A percentile compares a stretch with the other conserved stretches of the same genome.
phyloP scores from a whole-genome alignment of 768 basidiomycete genomes.

The Mycena olivaceomarginata region DNA sequence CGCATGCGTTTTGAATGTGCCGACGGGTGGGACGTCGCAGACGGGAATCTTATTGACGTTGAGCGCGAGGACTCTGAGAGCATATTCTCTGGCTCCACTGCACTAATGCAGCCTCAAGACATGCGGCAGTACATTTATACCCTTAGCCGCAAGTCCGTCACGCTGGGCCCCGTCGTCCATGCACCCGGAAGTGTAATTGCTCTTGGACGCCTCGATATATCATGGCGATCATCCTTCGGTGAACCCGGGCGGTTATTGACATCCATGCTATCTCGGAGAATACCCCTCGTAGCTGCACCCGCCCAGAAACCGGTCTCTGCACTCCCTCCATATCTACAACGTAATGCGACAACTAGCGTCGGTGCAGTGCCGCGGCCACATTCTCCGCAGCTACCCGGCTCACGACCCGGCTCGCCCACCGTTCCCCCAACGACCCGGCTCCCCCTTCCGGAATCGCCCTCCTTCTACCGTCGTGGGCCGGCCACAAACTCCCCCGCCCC shows the following conservation, averaged over 20 bases:
- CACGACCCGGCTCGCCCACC: conserved; percentile 77
- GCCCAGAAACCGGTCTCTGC: conserved; percentile 78
- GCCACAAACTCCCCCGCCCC: conserved; percentile 57
- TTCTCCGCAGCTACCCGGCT: conserved; percentile 73
- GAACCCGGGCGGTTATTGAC: conserved; percentile 93
- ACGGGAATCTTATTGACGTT: conserved; percentile 67
- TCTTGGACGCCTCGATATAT: conserved; percentile 91
- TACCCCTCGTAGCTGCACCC: conserved; percentile 72
- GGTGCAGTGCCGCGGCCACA: conserved; percentile 70
- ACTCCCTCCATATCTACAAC: conserved; percentile 86
- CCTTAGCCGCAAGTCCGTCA: conserved; percentile 71
- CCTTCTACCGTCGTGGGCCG: conserved; percentile 59
- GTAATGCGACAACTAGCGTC: conserved; percentile 58
- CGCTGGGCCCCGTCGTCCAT: conserved; percentile 68
- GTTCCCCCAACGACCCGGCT: conserved; percentile 61
- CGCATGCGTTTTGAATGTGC: conserved; percentile 87
- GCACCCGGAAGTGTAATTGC: conserved; percentile 84
- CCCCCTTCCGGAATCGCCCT: conserved; percentile 65
- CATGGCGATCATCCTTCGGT: conserved; percentile 90
- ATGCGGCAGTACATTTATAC: conserved; percentile 93
- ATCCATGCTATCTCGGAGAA: conserved; percentile 90
- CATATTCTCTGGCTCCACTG: conserved; percentile 77
- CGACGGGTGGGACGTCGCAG: conserved; percentile 77
- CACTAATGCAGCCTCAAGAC: conserved; percentile 90
- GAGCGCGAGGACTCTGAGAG: conserved; percentile 51